Conservation (phyloP, 306 rosid genomes). For the Myrica gale region DNA sequence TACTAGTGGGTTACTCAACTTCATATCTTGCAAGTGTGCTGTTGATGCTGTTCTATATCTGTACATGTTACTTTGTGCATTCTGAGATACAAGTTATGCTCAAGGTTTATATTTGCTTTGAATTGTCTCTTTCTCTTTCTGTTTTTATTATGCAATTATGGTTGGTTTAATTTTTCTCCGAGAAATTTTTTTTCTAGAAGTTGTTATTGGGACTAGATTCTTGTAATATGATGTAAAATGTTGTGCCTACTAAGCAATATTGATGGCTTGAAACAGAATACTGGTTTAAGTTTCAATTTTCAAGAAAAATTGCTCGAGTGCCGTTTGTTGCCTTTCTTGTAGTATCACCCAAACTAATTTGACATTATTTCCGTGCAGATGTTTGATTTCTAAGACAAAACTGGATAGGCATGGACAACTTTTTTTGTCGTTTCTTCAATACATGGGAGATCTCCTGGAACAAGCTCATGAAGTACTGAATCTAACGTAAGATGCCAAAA, state of each 20-base stretch:
- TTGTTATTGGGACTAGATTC: neutral
- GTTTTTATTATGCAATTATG: neutral
- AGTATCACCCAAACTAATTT: constrained; percentile 21
- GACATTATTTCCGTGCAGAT: constrained; percentile 51
- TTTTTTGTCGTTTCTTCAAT: constrained; percentile 26
- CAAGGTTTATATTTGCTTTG: neutral
- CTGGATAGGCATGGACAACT: constrained; percentile 27
- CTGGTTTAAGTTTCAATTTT: constrained; percentile 6
- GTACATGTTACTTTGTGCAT: constrained; percentile 2
- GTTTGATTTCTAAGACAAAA: constrained; percentile 49
- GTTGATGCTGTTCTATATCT: constrained; percentile 14
- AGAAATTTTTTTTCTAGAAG: neutral
- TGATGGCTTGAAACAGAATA: neutral
- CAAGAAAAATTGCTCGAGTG: neutral
- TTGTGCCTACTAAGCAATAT: neutral
- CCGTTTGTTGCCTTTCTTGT: neutral
- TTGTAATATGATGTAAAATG: neutral
- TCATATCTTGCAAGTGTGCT: constrained; percentile 14
- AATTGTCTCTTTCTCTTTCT: neutral
- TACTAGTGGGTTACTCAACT: constrained; percentile 19
- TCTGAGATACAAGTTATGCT: constrained; percentile 1
- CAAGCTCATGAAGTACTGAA: constrained; percentile 34
- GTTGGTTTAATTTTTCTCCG: neutral
- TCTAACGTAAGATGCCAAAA: constrained; percentile 32
- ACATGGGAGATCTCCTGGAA: constrained; percentile 29